Percentiles rank a stretch among this genome's conserved stretches.
Evolutionary conservation across 768 basidiomycete genomes (phyloP).

Genomic region (Leccinum arenicola): DNA sequence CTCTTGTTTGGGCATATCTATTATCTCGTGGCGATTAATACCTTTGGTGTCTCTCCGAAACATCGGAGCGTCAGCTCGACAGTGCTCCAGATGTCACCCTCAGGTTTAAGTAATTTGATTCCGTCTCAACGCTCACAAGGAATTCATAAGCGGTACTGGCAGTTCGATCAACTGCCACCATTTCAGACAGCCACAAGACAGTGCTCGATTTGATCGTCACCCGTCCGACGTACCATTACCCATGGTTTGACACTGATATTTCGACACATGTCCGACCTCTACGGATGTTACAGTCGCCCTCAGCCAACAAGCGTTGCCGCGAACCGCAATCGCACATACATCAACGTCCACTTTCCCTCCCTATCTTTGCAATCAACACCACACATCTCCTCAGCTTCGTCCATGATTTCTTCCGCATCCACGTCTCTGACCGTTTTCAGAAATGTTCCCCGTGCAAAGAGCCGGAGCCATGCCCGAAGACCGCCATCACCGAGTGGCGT

Average conservation of each 20-base stretch:
- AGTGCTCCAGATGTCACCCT: slow-evolving; percentile 1
- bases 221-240: slow-evolving; percentile 1
- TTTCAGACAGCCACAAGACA: slow-evolving; percentile 1
- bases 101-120: slow-evolving; percentile 5
- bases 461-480: slow-evolving; percentile 62
- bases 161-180: slow-evolving; percentile 1
- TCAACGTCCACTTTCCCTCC: slow-evolving; percentile 64
- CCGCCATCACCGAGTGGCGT: slow-evolving; percentile 50
- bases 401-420: slow-evolving; percentile 58
- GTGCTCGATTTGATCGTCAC: slow-evolving; percentile 4
- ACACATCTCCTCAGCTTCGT: slow-evolving; percentile 58
- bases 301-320: slow-evolving; percentile 42
- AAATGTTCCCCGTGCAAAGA: slow-evolving; percentile 64
- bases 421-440: slow-evolving; percentile 48
- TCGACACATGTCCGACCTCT: slow-evolving; percentile 3
- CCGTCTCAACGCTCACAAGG: not conserved
- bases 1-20: not conserved
- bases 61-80: not conserved
- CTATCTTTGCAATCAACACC: slow-evolving; percentile 54
- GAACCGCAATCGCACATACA: slow-evolving; percentile 72
- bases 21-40: not conserved
- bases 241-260: slow-evolving; percentile 1
- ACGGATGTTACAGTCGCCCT: slow-evolving; percentile 8
- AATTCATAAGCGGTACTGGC: not conserved
- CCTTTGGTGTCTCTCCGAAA: slow-evolving; percentile 1